Conservation (phyloP, 345 rosid species). For the Salix arbutifolia region DNA sequence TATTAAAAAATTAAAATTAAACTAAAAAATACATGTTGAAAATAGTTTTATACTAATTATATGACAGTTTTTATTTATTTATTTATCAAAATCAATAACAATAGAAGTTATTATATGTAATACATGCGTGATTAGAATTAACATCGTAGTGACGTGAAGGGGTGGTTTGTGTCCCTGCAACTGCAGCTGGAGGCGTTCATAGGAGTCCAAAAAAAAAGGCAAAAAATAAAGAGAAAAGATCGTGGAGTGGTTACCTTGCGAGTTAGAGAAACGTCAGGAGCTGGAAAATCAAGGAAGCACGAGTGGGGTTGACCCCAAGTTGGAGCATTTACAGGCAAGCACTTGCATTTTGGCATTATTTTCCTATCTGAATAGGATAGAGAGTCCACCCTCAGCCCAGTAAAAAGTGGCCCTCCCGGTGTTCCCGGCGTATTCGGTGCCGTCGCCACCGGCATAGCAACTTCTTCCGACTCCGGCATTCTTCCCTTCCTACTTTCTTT, state of each 20-base stretch:
- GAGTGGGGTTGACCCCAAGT: constrained; percentile 60
- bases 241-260: constrained; percentile 62
- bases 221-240: neutral
- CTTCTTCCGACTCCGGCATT: constrained; percentile 38
- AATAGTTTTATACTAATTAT: too few species aligned
- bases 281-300: constrained; percentile 74
- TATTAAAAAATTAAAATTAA: too few species aligned
- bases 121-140: too few species aligned
- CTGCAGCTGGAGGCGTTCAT: neutral
- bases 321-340: constrained; percentile 77
- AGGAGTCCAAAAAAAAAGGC: neutral
- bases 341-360: constrained; percentile 79
- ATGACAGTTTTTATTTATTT: too few species aligned
- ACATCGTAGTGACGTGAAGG: too few species aligned
- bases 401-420: constrained; percentile 83
- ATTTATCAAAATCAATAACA: too few species aligned
- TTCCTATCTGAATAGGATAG: constrained; percentile 76
- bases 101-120: too few species aligned
- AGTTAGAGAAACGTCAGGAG: constrained; percentile 70
- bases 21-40: too few species aligned
- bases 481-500: constrained; percentile 1
- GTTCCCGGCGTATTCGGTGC: constrained; percentile 94
- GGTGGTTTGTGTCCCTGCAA: too few species aligned
- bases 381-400: constrained; percentile 73
- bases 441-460: constrained; percentile 49